Evolutionary conservation across 225 moss, liverwort and hornwort species (phyloP).

Genomic region (Asterella californica): DNA sequence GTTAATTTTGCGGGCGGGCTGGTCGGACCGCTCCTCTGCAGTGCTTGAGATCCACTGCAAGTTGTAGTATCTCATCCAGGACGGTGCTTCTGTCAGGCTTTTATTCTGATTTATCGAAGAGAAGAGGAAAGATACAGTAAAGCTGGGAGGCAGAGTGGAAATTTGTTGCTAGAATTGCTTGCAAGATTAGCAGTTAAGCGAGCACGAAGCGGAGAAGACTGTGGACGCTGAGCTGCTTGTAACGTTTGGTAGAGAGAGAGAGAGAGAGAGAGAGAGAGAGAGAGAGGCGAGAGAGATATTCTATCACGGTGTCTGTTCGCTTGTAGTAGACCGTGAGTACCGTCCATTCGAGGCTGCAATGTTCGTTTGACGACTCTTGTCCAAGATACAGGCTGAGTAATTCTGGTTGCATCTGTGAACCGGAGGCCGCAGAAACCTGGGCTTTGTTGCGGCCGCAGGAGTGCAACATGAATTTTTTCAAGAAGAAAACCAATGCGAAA

Average conservation of each 20-base stretch:
- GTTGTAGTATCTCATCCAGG: not conserved
- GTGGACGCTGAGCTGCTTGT: not conserved
- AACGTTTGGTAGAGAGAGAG: not conserved
- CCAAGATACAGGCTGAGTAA: not conserved
- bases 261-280: not conserved
- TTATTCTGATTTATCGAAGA: not conserved
- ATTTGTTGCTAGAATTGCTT: not conserved
- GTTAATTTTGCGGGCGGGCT: not conserved
- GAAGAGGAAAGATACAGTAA: not conserved
- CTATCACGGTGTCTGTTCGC: not conserved
- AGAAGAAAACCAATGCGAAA: conserved; percentile 93
- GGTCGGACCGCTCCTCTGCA: not conserved
- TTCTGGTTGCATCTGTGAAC: no score
- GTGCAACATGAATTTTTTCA: conserved; percentile 73
- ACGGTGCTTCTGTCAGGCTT: not conserved
- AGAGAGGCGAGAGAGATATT: not conserved
- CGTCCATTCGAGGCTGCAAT: not conserved
- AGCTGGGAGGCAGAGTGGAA: not conserved
- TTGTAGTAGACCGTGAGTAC: not conserved
- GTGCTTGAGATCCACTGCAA: not conserved
- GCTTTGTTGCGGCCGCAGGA: not conserved
- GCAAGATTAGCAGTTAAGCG: not conserved
- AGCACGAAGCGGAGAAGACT: no score
- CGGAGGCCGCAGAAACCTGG: not conserved
- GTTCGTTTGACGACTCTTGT: not conserved